Conservation (phyloP, 1,139 yeast genomes). For the Scheffersomyces lignicola region DNA sequence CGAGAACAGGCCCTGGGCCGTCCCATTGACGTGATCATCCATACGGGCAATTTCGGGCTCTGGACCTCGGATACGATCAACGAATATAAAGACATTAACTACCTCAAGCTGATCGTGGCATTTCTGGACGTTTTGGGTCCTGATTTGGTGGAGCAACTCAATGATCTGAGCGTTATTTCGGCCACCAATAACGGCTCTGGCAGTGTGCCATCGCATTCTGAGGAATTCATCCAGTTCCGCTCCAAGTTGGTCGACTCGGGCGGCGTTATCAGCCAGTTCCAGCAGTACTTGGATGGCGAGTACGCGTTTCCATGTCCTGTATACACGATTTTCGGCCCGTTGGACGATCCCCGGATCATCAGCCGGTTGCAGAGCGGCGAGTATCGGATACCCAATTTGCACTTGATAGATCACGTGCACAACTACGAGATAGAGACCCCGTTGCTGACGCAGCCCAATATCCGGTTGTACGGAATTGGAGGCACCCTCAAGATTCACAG, state of each 20-base stretch:
- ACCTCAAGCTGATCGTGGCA: conserved; percentile 65
- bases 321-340: conserved; percentile 73
- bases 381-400: conserved; percentile 55
- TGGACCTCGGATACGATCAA: conserved; percentile 60
- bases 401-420: conserved; percentile 59
- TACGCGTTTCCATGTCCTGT: conserved; percentile 58
- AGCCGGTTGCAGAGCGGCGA: conserved; percentile 58
- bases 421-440: conserved; percentile 37
- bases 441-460: conserved; percentile 37
- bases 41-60: conserved; percentile 81
- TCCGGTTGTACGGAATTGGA: conserved; percentile 69
- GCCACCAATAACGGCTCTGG: conserved; percentile 19
- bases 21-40: conserved; percentile 45
- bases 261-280: conserved; percentile 33
- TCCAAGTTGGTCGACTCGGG: conserved; percentile 26
- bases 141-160: conserved; percentile 45
- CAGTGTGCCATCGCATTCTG: conserved; percentile 5
- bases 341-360: conserved; percentile 70
- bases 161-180: conserved; percentile 33
- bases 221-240: conserved; percentile 34
- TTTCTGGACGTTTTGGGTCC: conserved; percentile 60
- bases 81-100: conserved; percentile 50
- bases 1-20: conserved; percentile 13
- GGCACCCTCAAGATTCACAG: conserved; percentile 70
- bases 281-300: conserved; percentile 48